phyloP scores from a whole-genome alignment of 169 alveolate species.

The Fabrea salina region DNA sequence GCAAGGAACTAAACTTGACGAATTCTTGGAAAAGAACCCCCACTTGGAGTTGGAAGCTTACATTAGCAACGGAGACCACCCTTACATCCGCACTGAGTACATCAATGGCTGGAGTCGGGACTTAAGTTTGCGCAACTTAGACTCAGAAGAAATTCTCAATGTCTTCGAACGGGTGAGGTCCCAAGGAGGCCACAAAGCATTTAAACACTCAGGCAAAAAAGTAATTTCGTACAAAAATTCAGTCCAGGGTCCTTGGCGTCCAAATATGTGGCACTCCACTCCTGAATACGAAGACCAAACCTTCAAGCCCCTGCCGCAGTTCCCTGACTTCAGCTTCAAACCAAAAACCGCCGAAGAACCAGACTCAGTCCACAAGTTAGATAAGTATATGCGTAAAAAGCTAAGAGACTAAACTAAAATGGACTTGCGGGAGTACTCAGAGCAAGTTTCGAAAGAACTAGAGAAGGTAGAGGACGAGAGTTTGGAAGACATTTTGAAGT shows the following conservation, averaged over 20 bases:
- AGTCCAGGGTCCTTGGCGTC: constrained; percentile 53
- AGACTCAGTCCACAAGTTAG: too few species aligned
- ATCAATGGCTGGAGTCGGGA: constrained; percentile 51
- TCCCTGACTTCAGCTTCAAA: too few species aligned
- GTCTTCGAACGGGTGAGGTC: constrained; percentile 14
- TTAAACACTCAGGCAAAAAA: constrained; percentile 35
- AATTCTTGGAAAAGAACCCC: constrained; percentile 30
- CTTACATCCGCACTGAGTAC: constrained; percentile 38
- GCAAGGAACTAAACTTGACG: background rate
- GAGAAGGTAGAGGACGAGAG: background rate
- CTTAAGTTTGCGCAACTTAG: constrained; percentile 36
- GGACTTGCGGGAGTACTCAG: constrained; percentile 32
- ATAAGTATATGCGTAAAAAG: too few species aligned
- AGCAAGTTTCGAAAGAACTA: background rate
- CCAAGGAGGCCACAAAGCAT: constrained; percentile 39
- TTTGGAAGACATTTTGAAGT: background rate
- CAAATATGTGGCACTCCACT: constrained; percentile 36
- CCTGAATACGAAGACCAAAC: constrained; percentile 33
- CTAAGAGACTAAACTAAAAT: too few species aligned
- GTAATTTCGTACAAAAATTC: constrained; percentile 27
- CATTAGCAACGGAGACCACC: constrained; percentile 32
- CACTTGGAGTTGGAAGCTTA: constrained; percentile 26
- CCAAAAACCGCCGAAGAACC: too few species aligned
- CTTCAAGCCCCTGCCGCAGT: background rate
- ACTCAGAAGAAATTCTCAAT: constrained; percentile 32